Base-by-base conservation (phyloP, 2,329 filamentous ascomycete genomes). In the Dendrostoma leiphaemia region DNA sequence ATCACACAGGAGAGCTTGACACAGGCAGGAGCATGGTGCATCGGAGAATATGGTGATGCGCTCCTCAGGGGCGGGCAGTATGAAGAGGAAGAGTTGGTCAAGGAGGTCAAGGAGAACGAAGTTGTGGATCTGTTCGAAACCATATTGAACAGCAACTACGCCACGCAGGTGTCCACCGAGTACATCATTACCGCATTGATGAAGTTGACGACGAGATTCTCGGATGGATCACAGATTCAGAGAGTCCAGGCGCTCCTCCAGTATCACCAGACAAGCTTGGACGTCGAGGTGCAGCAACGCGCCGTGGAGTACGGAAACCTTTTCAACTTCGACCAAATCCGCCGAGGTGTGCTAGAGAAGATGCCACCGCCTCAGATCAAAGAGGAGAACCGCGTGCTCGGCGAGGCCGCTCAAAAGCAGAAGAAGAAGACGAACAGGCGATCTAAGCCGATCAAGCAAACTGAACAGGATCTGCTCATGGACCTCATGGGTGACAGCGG, bases 321-420 rank as follows among this genome's bases (percentile, higher is more conserved):
- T n/a, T 97, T 99, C 65, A 83, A 84, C 1, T 91, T 91, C 64
- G 92, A 99, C 62, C 80, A 91, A 57, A 89, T 99, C 53, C 86
- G 93, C 51, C 83, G 83, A 56, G 94, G 94, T 54, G 94, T 99
- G 3, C 77, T 99, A 10, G 94, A 99, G 73, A 95, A 94, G 70
- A 99, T 99, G 95, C 94, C 94, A 7, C 84, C 94, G 2, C 94
- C 94, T 8, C 93, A 97, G 70, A 97, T 99, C 65, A 91, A 93
- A 61, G 94, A 99, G 69, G 91, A 96, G 69, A 93, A 94, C 51
- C 82, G 93, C 57, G 92, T 97, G 3, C 78, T 99, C 17, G 92
- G 92, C 40, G 89, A 93, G 64, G 86, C 91, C 6, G 58, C 68
- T 29, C 70, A 71, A 56, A 86, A 85, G 69, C 83, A 87, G 63